phyloP scores from a whole-genome alignment of 2,329 filamentous ascomycete genomes.

The Aspergillus sp. region DNA sequence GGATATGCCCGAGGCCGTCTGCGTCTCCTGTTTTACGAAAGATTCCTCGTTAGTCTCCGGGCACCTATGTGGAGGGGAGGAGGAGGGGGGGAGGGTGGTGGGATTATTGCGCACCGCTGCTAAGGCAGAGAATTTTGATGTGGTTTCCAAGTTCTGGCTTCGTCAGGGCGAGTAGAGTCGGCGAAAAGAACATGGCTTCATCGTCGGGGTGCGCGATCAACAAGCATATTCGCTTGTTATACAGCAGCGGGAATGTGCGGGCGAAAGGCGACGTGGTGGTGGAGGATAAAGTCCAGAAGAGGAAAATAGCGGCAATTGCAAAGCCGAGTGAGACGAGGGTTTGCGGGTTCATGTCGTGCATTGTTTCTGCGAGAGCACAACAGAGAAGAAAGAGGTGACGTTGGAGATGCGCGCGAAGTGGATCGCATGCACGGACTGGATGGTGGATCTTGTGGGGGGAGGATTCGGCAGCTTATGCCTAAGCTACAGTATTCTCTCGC shows the following conservation, averaged over 20 bases:
- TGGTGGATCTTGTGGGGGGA: background rate
- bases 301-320: conserved; percentile 42
- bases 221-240: conserved; percentile 83
- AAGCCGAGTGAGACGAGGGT: conserved; percentile 31
- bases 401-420: background rate
- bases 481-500: too few relatives aligned
- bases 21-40: conserved; percentile 66
- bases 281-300: conserved; percentile 45
- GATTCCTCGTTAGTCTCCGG: background rate
- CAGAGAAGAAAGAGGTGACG: background rate
- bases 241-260: conserved; percentile 58
- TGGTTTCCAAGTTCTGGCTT: conserved; percentile 79
- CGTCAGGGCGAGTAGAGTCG: conserved; percentile 81
- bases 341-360: conserved; percentile 17
- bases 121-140: conserved; percentile 90
- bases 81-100: too few relatives aligned
- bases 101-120: conserved; percentile 61
- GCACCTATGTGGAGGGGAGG: background rate
- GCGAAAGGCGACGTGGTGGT: conserved; percentile 41
- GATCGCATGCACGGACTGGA: background rate
- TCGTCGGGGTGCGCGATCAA: conserved; percentile 97
- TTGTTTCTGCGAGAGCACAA: background rate
- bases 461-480: background rate
- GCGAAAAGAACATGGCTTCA: conserved; percentile 99
- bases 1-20: conserved; percentile 78